Evolutionary conservation across 768 basidiomycete species (phyloP).

Genomic region (Lactifluus subvellereus): DNA sequence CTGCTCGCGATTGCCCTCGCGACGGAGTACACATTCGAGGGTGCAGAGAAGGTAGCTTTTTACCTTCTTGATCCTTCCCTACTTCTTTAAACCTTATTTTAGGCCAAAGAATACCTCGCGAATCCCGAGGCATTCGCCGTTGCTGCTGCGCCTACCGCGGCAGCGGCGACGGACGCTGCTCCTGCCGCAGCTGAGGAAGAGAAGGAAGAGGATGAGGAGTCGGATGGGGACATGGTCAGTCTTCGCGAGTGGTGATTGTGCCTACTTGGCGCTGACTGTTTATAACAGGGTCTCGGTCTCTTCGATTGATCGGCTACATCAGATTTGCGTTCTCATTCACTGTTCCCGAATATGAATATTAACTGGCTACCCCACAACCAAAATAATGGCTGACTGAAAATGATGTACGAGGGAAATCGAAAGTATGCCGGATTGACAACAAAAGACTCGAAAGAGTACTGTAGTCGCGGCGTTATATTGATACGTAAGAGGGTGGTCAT

Average conservation of each 20-base stretch:
- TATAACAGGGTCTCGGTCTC: conserved; percentile 79
- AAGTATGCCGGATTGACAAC: neutral
- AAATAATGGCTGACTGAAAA: neutral
- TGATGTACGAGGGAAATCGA: neutral
- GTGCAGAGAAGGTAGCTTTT: conserved; percentile 75
- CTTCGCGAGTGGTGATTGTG: neutral
- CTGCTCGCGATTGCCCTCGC: conserved; percentile 80
- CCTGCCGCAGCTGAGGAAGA: conserved; percentile 55
- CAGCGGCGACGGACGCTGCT: conserved; percentile 46
- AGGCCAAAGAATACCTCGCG: conserved; percentile 95
- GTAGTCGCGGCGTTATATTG: neutral
- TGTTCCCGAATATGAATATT: conserved; percentile 5
- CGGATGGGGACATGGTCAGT: conserved; percentile 85
- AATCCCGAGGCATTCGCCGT: conserved; percentile 98
- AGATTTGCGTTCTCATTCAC: neutral
- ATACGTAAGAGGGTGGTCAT: neutral
- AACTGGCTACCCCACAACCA: neutral
- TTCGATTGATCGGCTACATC: conserved; percentile 58
- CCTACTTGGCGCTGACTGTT: conserved; percentile 7
- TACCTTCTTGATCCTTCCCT: conserved; percentile 18
- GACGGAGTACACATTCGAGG: conserved; percentile 94
- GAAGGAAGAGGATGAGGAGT: conserved; percentile 79
- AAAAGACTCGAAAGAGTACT: neutral
- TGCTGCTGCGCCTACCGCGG: conserved; percentile 58
- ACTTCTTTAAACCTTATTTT: conserved; percentile 31